phyloP scores from a whole-genome alignment of 2,329 filamentous ascomycete genomes.

The Talaromyces sp. region DNA sequence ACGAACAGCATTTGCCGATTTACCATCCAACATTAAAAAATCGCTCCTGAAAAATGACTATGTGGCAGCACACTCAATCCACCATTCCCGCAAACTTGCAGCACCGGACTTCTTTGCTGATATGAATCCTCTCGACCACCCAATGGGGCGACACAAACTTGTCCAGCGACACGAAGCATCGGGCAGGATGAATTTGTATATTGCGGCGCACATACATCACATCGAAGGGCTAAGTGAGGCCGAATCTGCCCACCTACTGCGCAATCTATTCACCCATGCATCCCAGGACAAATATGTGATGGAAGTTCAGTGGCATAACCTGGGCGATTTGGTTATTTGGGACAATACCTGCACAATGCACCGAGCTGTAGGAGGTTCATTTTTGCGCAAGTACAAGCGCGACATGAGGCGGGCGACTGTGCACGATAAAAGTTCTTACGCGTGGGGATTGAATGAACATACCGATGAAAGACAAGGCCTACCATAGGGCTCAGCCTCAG shows the following conservation, averaged over 20 bases:
- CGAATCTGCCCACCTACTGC: constrained; percentile 32
- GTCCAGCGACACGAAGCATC: constrained; percentile 49
- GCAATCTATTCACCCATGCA: constrained; percentile 39
- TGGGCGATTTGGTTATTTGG: constrained; percentile 54
- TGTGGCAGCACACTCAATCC: constrained; percentile 47
- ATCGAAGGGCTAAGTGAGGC: constrained; percentile 38
- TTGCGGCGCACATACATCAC: constrained; percentile 51
- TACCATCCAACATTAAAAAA: constrained; percentile 32
- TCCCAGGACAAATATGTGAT: constrained; percentile 46
- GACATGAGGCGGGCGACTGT: constrained; percentile 57
- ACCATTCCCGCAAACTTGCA: constrained; percentile 49
- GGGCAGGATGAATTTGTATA: constrained; percentile 50
- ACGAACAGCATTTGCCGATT: constrained; percentile 47
- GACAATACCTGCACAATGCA: constrained; percentile 58
- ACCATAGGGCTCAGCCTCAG: not conserved
- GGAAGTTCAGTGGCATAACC: constrained; percentile 45
- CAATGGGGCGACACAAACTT: constrained; percentile 45
- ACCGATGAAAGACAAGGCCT: not conserved
- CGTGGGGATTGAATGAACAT: constrained; percentile 40
- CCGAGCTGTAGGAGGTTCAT: constrained; percentile 46
- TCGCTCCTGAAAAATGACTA: constrained; percentile 39
- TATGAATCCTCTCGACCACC: constrained; percentile 35
- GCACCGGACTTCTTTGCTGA: constrained; percentile 47
- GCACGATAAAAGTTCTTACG: constrained; percentile 42
- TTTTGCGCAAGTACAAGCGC: constrained; percentile 45